Evolutionary conservation across 176 grass and related monocot species (phyloP).

Genomic region (Otatea glauca): DNA sequence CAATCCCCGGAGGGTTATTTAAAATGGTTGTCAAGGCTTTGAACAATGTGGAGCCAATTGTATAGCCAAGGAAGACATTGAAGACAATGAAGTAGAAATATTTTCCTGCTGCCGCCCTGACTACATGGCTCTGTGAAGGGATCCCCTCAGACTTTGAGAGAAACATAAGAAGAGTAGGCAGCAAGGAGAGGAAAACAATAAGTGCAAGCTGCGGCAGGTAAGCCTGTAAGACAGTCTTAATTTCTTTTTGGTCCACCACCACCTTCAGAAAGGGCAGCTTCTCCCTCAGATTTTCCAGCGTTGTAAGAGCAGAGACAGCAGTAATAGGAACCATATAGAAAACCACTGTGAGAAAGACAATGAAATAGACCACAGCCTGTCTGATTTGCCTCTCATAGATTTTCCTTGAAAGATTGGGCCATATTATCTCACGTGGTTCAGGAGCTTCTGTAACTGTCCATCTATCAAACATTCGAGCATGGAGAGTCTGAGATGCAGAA

Average conservation of each 20-base stretch:
- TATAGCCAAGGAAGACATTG: constrained; percentile 82
- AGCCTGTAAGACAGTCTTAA: constrained; percentile 81
- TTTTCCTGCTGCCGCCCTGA: constrained; percentile 78
- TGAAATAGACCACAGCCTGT: constrained; percentile 55
- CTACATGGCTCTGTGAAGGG: constrained; percentile 60
- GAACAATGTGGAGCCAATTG: constrained; percentile 58
- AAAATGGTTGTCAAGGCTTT: constrained; percentile 46
- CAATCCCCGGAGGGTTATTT: constrained; percentile 21
- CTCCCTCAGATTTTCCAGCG: constrained; percentile 63
- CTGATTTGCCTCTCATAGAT: constrained; percentile 71
- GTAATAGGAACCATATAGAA: constrained; percentile 80
- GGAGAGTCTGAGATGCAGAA: constrained; percentile 84
- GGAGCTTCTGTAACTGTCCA: constrained; percentile 90
- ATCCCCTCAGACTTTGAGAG: constrained; percentile 88
- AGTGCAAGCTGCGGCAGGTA: constrained; percentile 86
- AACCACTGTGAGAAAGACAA: constrained; percentile 78
- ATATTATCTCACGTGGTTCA: constrained; percentile 69
- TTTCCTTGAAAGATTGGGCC: constrained; percentile 71
- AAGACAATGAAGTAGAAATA: constrained; percentile 93
- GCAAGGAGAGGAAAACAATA: constrained; percentile 84
- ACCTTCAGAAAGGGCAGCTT: constrained; percentile 80
- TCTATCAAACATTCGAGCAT: constrained; percentile 74
- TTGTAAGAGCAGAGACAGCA: constrained; percentile 80
- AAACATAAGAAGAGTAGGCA: constrained; percentile 75
- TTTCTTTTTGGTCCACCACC: constrained; percentile 48